Evolutionary conservation across 495 filamentous ascomycete species (phyloP).

Genomic region (Acidomyces sp.): DNA sequence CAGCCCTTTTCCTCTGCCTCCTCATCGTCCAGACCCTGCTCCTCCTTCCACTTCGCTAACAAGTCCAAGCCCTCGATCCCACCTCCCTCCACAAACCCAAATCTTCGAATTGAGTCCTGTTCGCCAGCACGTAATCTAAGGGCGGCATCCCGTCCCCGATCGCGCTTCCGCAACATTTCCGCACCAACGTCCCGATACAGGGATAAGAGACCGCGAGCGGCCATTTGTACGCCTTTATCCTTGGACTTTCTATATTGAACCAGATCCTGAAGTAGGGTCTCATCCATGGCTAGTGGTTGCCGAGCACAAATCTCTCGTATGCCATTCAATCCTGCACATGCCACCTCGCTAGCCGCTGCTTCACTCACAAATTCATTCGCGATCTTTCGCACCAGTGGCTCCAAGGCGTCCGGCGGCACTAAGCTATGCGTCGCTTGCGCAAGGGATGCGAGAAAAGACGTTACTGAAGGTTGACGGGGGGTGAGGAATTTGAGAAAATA

Average conservation of each 20-base stretch:
- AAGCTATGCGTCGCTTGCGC: slow-evolving; percentile 84
- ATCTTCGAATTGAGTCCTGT: slow-evolving; percentile 51
- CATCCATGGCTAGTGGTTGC: slow-evolving; percentile 89
- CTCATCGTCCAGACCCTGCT: slow-evolving; percentile 47
- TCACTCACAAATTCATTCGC: slow-evolving; percentile 97
- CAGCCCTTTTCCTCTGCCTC: slow-evolving; percentile 48
- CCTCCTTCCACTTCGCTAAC: slow-evolving; percentile 84
- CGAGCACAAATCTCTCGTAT: slow-evolving; percentile 88
- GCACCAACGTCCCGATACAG: slow-evolving; percentile 84
- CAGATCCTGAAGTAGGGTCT: slow-evolving; percentile 88
- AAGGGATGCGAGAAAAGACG: slow-evolving; percentile 82
- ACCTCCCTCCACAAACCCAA: slow-evolving; percentile 65
- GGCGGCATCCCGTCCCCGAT: slow-evolving; percentile 84
- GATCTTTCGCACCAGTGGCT: slow-evolving; percentile 87
- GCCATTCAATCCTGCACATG: slow-evolving; percentile 82
- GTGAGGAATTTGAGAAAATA: slow-evolving; percentile 75
- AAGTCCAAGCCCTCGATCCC: slow-evolving; percentile 88
- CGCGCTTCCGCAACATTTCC: slow-evolving; percentile 76
- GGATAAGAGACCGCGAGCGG: slow-evolving; percentile 75
- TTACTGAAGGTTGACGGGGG: slow-evolving; percentile 83
- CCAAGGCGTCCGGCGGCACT: slow-evolving; percentile 84
- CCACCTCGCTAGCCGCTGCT: slow-evolving; percentile 79
- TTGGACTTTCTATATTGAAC: slow-evolving; percentile 95
- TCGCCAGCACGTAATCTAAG: slow-evolving; percentile 62
- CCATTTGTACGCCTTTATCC: slow-evolving; percentile 97